Conservation (phyloP, 176 grass and related monocot genomes). For the Raddia distichophylla region DNA sequence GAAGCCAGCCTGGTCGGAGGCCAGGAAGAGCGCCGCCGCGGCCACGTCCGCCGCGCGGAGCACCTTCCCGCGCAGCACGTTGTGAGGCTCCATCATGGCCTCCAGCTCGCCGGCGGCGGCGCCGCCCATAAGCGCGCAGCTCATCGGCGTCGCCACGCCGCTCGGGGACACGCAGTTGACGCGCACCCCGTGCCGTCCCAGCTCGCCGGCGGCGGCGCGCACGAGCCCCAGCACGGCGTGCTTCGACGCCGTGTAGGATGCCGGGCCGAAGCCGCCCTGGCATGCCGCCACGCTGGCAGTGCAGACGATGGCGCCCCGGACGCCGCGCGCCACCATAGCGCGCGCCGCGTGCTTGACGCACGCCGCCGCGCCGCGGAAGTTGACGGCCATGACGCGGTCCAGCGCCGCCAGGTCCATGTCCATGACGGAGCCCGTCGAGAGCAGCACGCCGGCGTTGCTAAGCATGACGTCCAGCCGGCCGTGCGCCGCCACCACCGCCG, state of each 20-base stretch:
- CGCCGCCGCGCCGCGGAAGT: slow-evolving; percentile 61
- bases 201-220: slow-evolving; percentile 62
- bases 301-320: slow-evolving; percentile 71
- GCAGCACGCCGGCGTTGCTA: slow-evolving; percentile 79
- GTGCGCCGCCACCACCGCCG: slow-evolving; percentile 43
- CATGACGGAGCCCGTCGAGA: slow-evolving; percentile 43
- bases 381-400: slow-evolving; percentile 78
- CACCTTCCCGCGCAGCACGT: slow-evolving; percentile 56
- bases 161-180: slow-evolving; percentile 80
- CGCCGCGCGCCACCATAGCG: slow-evolving; percentile 47
- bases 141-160: slow-evolving; percentile 75
- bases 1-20: slow-evolving; percentile 70
- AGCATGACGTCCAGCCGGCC: slow-evolving; percentile 80
- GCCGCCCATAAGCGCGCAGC: slow-evolving; percentile 37
- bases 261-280: slow-evolving; percentile 66
- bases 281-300: slow-evolving; percentile 63
- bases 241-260: slow-evolving; percentile 79
- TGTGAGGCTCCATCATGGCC: slow-evolving; percentile 18
- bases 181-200: slow-evolving; percentile 65
- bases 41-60: slow-evolving; percentile 58
- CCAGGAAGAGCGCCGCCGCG: slow-evolving; percentile 69
- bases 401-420: slow-evolving; percentile 56
- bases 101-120: slow-evolving; percentile 46
- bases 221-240: slow-evolving; percentile 79
- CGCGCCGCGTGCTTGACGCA: slow-evolving; percentile 75